phyloP scores from a whole-genome alignment of 129 eudicot genomes.

The Solidago caesia region DNA sequence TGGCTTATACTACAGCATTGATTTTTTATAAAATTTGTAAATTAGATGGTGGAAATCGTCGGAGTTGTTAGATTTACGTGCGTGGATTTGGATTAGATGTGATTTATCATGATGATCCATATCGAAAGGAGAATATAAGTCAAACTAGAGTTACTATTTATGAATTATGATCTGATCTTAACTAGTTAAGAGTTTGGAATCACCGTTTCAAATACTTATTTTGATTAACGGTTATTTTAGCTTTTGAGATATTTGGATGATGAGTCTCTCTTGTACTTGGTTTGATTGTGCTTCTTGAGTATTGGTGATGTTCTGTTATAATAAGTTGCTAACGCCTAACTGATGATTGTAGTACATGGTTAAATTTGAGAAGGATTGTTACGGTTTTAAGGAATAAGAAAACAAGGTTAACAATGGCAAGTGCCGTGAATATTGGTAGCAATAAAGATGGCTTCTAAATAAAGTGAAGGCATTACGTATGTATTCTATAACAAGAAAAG shows the following conservation, averaged over 20 bases:
- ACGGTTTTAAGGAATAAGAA: slow-evolving; percentile 12
- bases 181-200: slow-evolving; percentile 9
- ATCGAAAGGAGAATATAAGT: not conserved
- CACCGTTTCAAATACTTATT: not conserved
- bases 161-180: not conserved
- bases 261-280: not conserved
- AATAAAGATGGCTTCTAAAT: slow-evolving; percentile 1
- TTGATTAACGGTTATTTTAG: not conserved
- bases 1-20: slow-evolving; percentile 7
- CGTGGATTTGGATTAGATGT: slow-evolving; percentile 19
- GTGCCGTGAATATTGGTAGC: not conserved
- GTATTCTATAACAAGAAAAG: slow-evolving; percentile 7
- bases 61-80: slow-evolving; percentile 3
- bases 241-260: not conserved
- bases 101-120: not conserved
- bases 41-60: not conserved
- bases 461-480: slow-evolving; percentile 9
- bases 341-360: not conserved
- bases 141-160: not conserved
- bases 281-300: slow-evolving; percentile 5
- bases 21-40: slow-evolving; percentile 5
- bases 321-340: not conserved
- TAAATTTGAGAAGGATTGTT: not conserved
- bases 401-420: not conserved
- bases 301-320: slow-evolving; percentile 1